Evolutionary conservation across 768 basidiomycete species (phyloP).

Genomic region (Lactarius deliciosus): DNA sequence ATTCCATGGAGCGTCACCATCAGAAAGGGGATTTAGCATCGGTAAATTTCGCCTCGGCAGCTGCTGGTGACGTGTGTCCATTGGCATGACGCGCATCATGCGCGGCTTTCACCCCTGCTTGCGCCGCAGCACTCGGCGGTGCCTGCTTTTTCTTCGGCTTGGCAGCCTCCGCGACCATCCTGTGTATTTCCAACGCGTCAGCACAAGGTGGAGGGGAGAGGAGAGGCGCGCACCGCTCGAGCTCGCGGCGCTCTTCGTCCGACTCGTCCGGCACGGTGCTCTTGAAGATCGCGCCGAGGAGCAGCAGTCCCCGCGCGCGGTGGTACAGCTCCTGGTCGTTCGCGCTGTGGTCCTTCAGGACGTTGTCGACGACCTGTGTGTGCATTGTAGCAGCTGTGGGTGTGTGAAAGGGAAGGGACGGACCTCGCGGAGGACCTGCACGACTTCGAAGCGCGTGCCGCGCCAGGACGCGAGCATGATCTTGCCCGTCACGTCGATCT

Average conservation of each 20-base stretch:
- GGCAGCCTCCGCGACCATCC: conserved; percentile 87
- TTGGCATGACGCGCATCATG: neutral
- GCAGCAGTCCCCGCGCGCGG: conserved; percentile 86
- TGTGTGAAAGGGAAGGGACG: conserved; percentile 23
- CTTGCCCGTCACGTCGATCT: conserved; percentile 93
- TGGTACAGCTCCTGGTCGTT: conserved; percentile 70
- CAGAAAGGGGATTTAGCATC: neutral
- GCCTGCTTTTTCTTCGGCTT: conserved; percentile 51
- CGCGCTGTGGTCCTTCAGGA: conserved; percentile 75
- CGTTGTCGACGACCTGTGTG: conserved; percentile 72
- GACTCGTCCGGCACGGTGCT: conserved; percentile 80
- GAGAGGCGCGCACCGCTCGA: conserved; percentile 67
- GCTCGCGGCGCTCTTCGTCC: conserved; percentile 90
- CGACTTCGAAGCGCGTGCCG: conserved; percentile 92
- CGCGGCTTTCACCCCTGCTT: conserved; percentile 18
- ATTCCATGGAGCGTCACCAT: too few species aligned
- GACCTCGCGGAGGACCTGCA: conserved; percentile 81
- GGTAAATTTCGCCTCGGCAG: neutral
- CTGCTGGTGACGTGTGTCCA: neutral
- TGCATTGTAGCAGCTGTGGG: too few species aligned
- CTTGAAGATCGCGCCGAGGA: conserved; percentile 91
- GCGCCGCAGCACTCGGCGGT: conserved; percentile 15
- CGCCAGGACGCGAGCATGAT: conserved; percentile 98
- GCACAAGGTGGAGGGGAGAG: neutral
- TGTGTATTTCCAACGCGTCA: conserved; percentile 33